Percentiles rank a stretch among this genome's conserved stretches.
These are phyloP conservation scores for Chiua virens DNA, from an alignment of 768 basidiomycete species.

Conservation along the genomic window DNA sequence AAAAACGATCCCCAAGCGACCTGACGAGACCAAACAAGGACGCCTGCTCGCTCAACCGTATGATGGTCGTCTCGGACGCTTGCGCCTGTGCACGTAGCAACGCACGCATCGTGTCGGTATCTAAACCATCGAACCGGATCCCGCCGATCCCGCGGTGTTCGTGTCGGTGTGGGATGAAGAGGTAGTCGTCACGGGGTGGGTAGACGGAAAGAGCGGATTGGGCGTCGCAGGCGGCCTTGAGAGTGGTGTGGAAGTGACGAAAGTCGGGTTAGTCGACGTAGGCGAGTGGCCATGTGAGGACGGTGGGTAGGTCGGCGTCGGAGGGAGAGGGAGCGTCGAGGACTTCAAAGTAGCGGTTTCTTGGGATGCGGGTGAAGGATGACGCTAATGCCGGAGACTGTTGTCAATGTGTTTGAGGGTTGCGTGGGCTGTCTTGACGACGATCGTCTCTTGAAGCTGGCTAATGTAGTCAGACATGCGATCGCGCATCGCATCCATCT, in stretches of 20 bases:
- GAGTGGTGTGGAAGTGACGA: conserved; percentile 44
- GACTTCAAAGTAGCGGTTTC: conserved; percentile 29
- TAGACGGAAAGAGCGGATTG: conserved; percentile 37
- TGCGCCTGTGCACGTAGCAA: conserved; percentile 19
- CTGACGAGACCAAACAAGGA: conserved; percentile 47
- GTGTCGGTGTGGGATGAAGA: conserved; percentile 49
- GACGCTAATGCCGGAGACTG: conserved; percentile 19
- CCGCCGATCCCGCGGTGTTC: conserved; percentile 58
- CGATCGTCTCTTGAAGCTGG: conserved; percentile 22
- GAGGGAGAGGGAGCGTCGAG: conserved; percentile 9
- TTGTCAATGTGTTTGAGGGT: conserved; percentile 14
- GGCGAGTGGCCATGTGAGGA: conserved; percentile 39
- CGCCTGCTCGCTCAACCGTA: no score
- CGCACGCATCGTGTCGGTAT: conserved; percentile 26
- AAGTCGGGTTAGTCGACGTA: conserved; percentile 50
- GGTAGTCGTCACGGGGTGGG: conserved; percentile 55
- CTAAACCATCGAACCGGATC: conserved; percentile 57
- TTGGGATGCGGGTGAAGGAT: conserved; percentile 27
- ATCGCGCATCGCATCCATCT: conserved; percentile 9
- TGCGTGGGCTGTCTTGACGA: conserved; percentile 14
- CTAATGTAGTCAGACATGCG: conserved; percentile 12
- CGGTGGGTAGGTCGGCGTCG: conserved; percentile 7
- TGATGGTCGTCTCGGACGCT: no score
- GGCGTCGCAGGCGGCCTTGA: conserved; percentile 43
- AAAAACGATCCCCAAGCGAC: conserved; percentile 42